Conservation (phyloP, 192 early-diverging fungal genomes). For the Backusella tarrabulga region DNA sequence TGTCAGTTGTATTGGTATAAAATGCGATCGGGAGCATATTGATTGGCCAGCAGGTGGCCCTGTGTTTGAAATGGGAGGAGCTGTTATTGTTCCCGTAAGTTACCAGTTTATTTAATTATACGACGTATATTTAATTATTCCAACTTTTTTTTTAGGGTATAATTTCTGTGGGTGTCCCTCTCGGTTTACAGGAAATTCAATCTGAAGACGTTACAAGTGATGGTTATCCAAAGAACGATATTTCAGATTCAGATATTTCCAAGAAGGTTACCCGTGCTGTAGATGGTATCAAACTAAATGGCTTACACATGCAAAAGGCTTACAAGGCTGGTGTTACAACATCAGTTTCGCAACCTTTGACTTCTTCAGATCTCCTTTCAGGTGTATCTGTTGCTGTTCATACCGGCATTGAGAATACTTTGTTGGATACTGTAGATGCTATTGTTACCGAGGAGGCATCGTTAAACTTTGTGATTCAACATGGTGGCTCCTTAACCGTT, state of each 20-base stretch:
- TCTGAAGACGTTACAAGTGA: constrained; percentile 57
- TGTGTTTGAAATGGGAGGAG: constrained; percentile 56
- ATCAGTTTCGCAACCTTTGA: constrained; percentile 53
- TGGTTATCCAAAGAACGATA: constrained; percentile 41
- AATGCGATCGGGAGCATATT: constrained; percentile 31
- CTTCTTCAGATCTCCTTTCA: constrained; percentile 39
- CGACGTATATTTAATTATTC: background rate
- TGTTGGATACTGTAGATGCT: constrained; percentile 32
- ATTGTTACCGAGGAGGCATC: constrained; percentile 57
- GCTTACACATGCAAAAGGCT: constrained; percentile 52
- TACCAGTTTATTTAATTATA: background rate
- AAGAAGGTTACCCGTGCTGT: constrained; percentile 43
- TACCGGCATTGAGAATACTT: constrained; percentile 54
- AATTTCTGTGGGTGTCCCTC: constrained; percentile 46
- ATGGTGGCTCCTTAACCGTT: constrained; percentile 34
- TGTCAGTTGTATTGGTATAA: constrained; percentile 33
- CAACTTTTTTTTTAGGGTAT: constrained; percentile 41
- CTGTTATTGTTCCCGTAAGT: constrained; percentile 54
- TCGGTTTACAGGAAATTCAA: constrained; percentile 70
- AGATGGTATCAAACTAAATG: constrained; percentile 67
- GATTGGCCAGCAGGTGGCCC: constrained; percentile 30
- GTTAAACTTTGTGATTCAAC: constrained; percentile 57
- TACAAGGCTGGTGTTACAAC: constrained; percentile 59
- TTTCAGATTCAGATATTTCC: constrained; percentile 17
- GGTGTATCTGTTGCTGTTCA: constrained; percentile 66